Base-by-base conservation (phyloP, 495 filamentous ascomycete species). In the Podospora pseudocomata region DNA sequence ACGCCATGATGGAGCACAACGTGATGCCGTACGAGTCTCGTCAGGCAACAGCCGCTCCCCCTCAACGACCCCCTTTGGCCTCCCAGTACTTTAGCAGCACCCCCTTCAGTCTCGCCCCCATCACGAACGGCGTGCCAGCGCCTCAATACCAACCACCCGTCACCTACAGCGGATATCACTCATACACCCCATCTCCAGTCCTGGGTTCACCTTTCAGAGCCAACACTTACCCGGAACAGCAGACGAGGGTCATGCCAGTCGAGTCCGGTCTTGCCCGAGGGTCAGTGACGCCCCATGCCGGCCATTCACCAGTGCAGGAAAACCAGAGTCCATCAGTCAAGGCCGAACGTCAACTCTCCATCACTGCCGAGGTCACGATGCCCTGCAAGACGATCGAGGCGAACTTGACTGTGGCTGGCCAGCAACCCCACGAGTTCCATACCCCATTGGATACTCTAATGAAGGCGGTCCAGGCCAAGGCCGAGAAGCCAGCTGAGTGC, bases 371-470 rank as follows among this genome's bases (percentile, higher is more conserved):
- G 3, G 32, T n/a, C 4, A n/a, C 32, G n/a, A 5, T 49, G 7
- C 61, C 61, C 11, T 28, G 18, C 1, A 77, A 74, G 69, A 72
- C 66, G 7, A 71, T 79, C 61, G 65, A 68, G 9, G 63, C 70
- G 23, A 79, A 77, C 55, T 60, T 67, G 3, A 69, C 74, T 4
- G 68, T 76, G 26, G 66, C 67, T 19, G 64, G 71, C 7, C 54
- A 69, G 6, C 74, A 89, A 20, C 73, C 87, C 59, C 58, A 65
- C 53, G 81, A 87, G 59, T 95, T 94, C 78, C 86, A 87, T 34
- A 98, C 93, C 1, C 87, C 91, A 63, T 88, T 98, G 58, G 94
- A 98, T 75, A 87, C 88, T n/a, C 78, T 98, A 54, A 95, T 97
- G 92, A 94, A 91, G 77, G 86, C 91, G 5, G 96, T 98, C 57